Base-by-base conservation (phyloP, 306 rosid species). In the Alnus rubra region DNA sequence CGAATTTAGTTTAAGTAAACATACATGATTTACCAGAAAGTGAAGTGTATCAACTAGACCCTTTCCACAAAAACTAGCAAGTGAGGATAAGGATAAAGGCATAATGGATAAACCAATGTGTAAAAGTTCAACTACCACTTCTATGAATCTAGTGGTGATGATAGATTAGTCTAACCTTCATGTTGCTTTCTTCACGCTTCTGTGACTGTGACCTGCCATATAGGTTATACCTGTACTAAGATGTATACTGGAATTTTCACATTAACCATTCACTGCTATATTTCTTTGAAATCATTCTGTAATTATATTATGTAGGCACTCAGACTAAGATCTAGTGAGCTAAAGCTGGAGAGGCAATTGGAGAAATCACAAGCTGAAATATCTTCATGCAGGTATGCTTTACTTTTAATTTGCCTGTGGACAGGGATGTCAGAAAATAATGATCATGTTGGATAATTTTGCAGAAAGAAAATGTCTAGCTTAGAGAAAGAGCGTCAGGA, bases 311-410 rank as follows among this genome's bases (percentile, higher is more conserved):
- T 81, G 51, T 85, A 96, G 99, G 96, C 99, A 74, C 94, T 96
- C 71, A 91, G 89, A 86, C 81, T 96, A 79, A 89, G 98, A 84
- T 96, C 99, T 69, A 91, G 80, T 76, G 99, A 93, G 88, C 83
- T 96, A 81, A 96, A 90, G 93, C 93, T 93, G 78, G 93, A 88
- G 89, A 96, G 93, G 86, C 94, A 89, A 85, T 81, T 93, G 91
- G 93, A 96, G 87, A 93, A 84, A 72, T 82, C 91, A 58, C 84
- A 91, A 79, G 94, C 92, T 73, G 97, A 96, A 87, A 89, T 93
- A 70, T 85, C 92, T 69, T 86, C 93, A 8, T 86, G 60, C 96
- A 96, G 89, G 98, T 96, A 93, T 12, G 86, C 37, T 54, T 70
- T 28, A 44, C 78, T 72, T 51, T 33, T 68, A 81, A 44, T 74